Percentiles rank a stretch among this genome's conserved stretches.
Evolutionary conservation across 176 grass and related monocot species (phyloP).

Genomic region (Ensete ventricosum): DNA sequence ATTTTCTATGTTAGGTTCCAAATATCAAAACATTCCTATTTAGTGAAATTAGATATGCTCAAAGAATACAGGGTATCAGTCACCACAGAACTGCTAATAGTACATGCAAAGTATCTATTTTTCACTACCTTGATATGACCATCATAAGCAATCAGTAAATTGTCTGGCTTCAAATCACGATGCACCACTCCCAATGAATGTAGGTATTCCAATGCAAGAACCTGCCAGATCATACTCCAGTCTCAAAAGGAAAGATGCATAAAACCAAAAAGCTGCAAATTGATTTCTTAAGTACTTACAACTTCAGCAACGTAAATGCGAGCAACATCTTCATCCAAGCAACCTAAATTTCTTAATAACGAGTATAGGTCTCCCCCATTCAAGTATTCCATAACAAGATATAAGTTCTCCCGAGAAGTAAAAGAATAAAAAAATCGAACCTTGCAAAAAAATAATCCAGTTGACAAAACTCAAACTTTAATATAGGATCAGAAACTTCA

Average conservation of each 20-base stretch:
- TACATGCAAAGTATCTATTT: background rate
- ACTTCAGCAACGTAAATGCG: slow-evolving; percentile 98
- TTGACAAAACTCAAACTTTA: slow-evolving; percentile 26
- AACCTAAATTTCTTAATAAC: slow-evolving; percentile 92
- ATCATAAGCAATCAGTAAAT: slow-evolving; percentile 96
- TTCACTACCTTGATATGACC: slow-evolving; percentile 89
- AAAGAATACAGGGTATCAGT: background rate
- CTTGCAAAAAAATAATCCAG: slow-evolving; percentile 34
- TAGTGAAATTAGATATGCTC: too few species aligned
- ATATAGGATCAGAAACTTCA: background rate
- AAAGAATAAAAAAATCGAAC: slow-evolving; percentile 99
- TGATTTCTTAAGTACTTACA: slow-evolving; percentile 50
- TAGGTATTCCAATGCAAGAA: slow-evolving; percentile 97
- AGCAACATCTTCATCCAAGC: slow-evolving; percentile 95
- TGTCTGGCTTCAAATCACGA: slow-evolving; percentile 98
- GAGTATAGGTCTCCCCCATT: slow-evolving; percentile 97
- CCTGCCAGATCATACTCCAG: slow-evolving; percentile 41
- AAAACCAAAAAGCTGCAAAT: slow-evolving; percentile 10
- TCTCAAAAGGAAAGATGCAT: background rate
- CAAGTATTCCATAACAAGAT: slow-evolving; percentile 99
- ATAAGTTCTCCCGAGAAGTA: slow-evolving; percentile 94
- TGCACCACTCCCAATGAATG: slow-evolving; percentile 93
- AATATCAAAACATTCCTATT: too few species aligned
- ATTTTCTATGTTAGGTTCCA: too few species aligned
- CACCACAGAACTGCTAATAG: too few species aligned